A percentile compares a stretch with the other conserved stretches of the same genome.
Evolutionary conservation across 179 eudicot genomes (phyloP).

Genomic region (Spergularia azorica): DNA sequence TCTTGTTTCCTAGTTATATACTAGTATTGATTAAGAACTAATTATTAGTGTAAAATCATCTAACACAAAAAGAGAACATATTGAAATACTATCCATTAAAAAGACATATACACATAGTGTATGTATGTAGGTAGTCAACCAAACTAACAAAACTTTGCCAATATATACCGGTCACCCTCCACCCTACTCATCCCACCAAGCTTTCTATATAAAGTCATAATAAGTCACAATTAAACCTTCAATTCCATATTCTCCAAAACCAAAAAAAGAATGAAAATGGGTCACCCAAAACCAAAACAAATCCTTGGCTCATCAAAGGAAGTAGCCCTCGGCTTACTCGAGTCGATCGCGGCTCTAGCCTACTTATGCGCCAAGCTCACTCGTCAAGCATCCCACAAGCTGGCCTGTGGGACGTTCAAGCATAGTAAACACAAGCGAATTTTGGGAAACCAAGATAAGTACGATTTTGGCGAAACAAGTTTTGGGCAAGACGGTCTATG

Average conservation of each 20-base stretch:
- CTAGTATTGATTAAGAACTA: too few relatives aligned
- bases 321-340: conserved; percentile 37
- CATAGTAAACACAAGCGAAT: neutral
- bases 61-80: too few relatives aligned
- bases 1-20: too few relatives aligned
- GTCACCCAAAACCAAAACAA: conserved; percentile 17
- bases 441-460: neutral
- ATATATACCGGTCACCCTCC: too few relatives aligned
- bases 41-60: too few relatives aligned
- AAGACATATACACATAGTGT: too few relatives aligned
- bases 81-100: too few relatives aligned
- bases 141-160: too few relatives aligned
- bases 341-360: conserved; percentile 41
- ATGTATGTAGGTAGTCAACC: too few relatives aligned
- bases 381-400: conserved; percentile 31
- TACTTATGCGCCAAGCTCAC: conserved; percentile 44
- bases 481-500: conserved; percentile 47
- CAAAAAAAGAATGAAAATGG: conserved; percentile 5
- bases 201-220: too few relatives aligned
- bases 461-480: conserved; percentile 17
- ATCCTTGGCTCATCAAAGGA: conserved; percentile 35
- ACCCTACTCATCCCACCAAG: too few relatives aligned
- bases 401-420: conserved; percentile 22
- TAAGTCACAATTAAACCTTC: neutral
- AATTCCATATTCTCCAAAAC: neutral